Evolutionary conservation across 2,329 filamentous ascomycete genomes (phyloP), one percentile per base, ranked within the genome.

Genomic region (Aspergillus aculeatus): DNA sequence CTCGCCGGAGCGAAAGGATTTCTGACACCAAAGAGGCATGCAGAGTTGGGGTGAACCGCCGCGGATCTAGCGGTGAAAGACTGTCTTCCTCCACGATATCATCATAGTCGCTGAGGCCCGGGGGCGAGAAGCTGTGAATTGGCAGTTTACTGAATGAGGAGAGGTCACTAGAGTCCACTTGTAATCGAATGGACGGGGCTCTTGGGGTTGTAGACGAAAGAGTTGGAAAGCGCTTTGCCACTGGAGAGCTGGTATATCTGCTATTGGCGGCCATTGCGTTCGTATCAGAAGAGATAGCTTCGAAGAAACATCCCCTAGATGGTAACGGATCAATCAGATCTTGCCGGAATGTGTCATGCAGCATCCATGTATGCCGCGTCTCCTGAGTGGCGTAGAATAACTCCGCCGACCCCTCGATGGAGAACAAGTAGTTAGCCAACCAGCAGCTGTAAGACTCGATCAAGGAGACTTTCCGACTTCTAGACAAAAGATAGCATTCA

Each of bases 21-120:
- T 99, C 95, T 0, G 94, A 94, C 0, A 99, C 94, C 6, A 99
- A 81, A 53, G 91, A 97, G 9, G 95, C 95, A 74, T 98, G 95
- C 11, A 99, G 80, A 0, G 93, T 98, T 1, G 95, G 95, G 0
- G 95, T 99, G 71, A 99, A 97, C 41, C 95, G 86, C 57, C 94
- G 87, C 3, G 95, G 92, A 71, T 99, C 95, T 31, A 97, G 81
- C 23, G 92, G 87, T 2, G 85, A 86, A 35, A 92, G 86, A 49
- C 80, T 85, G 63, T 94, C 89, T 65, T 94, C 73, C 24, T 75
- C 70, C n/a, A 69, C 63, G 48, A 69, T 58, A 58, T 76, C 72
- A 14, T 76, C 71, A 23, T 75, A 65, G 65, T 77, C 71, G 58
- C 71, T 70, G 66, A 73, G 65, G 62, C 78, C 75, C 47, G 73